phyloP scores from a whole-genome alignment of 225 moss, liverwort and hornwort species.

The Sphagnum contortum region DNA sequence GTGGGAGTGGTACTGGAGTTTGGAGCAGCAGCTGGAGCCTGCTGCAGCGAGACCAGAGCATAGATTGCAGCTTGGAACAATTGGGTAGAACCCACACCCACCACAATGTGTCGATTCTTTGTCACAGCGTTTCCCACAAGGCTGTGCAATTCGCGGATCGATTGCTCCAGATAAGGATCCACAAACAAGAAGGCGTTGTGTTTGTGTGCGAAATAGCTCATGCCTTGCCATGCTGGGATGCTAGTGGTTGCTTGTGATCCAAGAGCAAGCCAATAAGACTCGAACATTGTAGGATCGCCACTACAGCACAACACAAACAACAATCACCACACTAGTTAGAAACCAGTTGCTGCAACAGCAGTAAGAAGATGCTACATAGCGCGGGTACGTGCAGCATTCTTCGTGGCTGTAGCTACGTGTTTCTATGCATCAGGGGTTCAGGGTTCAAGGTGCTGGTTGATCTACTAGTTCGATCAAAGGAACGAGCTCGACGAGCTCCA shows the following conservation, averaged over 20 bases:
- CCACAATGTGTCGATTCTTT: constrained; percentile 26
- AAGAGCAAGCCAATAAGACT: constrained; percentile 42
- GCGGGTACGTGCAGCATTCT: no score
- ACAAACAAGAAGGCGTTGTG: constrained; percentile 38
- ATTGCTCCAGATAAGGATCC: constrained; percentile 39
- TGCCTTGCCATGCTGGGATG: constrained; percentile 49
- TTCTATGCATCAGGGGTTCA: no score
- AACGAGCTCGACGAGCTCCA: no score
- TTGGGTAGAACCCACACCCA: constrained; percentile 59
- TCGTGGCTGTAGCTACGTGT: no score
- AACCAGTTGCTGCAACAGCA: background rate
- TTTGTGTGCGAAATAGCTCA: constrained; percentile 58
- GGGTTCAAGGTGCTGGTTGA: no score
- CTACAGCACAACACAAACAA: constrained; percentile 9
- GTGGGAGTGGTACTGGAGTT: constrained; percentile 12
- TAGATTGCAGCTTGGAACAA: constrained; percentile 46
- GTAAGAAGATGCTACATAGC: background rate
- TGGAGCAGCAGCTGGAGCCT: no score
- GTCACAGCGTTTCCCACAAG: constrained; percentile 48
- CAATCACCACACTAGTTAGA: background rate
- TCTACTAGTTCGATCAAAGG: no score
- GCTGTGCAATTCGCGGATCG: constrained; percentile 26
- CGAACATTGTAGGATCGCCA: constrained; percentile 53
- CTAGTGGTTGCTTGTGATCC: constrained; percentile 21
- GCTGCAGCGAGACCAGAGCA: constrained; percentile 15